These are phyloP conservation scores for Isabelozyma pseudorhagii DNA, from an alignment of 805 yeast species.

Conservation along the genomic window DNA sequence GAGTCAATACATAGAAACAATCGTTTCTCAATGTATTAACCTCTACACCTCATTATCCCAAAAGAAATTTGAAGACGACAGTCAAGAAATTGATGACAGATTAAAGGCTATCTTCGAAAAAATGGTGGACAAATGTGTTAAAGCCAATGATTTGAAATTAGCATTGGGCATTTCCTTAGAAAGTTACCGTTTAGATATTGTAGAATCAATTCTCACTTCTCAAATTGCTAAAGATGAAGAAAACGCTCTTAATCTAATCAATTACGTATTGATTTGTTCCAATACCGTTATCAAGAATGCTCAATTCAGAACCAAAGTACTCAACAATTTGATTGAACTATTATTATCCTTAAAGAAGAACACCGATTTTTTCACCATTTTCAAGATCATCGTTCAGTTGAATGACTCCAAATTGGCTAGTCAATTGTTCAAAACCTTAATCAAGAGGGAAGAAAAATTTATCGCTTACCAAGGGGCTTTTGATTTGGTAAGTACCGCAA, in stretches of 20 bases:
- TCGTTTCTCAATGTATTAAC: conserved; percentile 89
- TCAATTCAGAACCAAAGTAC: conserved; percentile 61
- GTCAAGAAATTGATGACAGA: conserved; percentile 51
- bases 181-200: conserved; percentile 79
- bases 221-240: conserved; percentile 46
- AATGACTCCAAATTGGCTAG: conserved; percentile 74
- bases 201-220: conserved; percentile 52
- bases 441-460: conserved; percentile 47
- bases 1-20: conserved; percentile 88
- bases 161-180: conserved; percentile 92
- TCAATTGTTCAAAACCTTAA: conserved; percentile 59
- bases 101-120: conserved; percentile 72
- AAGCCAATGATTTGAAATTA: conserved; percentile 65
- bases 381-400: conserved; percentile 84
- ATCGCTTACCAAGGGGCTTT: conserved; percentile 92
- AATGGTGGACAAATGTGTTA: conserved; percentile 80
- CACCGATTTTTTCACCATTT: conserved; percentile 80
- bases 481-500: conserved; percentile 86
- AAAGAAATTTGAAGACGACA: conserved; percentile 24
- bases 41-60: conserved; percentile 70
- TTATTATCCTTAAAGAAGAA: conserved; percentile 48
- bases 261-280: conserved; percentile 73
- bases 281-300: conserved; percentile 65
- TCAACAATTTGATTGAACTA: conserved; percentile 59
- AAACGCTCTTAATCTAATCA: conserved; percentile 51